phyloP scores from a whole-genome alignment of 169 alveolate genomes.

The Plasmodium billcollinsi region DNA sequence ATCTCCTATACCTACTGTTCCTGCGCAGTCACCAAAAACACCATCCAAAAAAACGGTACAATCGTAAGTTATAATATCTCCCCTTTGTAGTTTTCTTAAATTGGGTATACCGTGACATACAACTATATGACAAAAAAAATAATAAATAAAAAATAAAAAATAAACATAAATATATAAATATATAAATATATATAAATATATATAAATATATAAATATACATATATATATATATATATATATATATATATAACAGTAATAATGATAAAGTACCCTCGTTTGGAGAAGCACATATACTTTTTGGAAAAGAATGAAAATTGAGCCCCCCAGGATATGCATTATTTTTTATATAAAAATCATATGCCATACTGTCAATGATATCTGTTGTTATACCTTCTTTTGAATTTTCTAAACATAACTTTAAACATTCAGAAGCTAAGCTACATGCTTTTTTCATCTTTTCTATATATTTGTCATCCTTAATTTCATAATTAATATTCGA shows the following conservation, averaged over 20 bases:
- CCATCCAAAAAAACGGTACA: constrained; percentile 93
- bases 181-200: background rate
- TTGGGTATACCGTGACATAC: constrained; percentile 96
- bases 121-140: constrained; percentile 68
- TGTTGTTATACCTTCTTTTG: constrained; percentile 89
- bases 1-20: constrained; percentile 81
- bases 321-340: constrained; percentile 96
- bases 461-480: constrained; percentile 76
- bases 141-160: constrained; percentile 16
- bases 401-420: constrained; percentile 80
- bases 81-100: constrained; percentile 87
- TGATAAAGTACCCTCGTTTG: constrained; percentile 87
- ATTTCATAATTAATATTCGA: constrained; percentile 79
- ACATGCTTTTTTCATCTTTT: constrained; percentile 82
- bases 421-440: constrained; percentile 83
- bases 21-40: constrained; percentile 92
- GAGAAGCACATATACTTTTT: constrained; percentile 93
- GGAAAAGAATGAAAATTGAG: constrained; percentile 95
- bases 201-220: background rate
- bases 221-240: background rate
- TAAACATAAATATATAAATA: background rate
- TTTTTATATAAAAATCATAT: constrained; percentile 88
- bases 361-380: constrained; percentile 92
- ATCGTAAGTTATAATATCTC: constrained; percentile 93
- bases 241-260: background rate